Evolutionary conservation across 2,329 filamentous ascomycete species (phyloP), one percentile per base, ranked within the genome.

Genomic region (Exophiala aquamarina): DNA sequence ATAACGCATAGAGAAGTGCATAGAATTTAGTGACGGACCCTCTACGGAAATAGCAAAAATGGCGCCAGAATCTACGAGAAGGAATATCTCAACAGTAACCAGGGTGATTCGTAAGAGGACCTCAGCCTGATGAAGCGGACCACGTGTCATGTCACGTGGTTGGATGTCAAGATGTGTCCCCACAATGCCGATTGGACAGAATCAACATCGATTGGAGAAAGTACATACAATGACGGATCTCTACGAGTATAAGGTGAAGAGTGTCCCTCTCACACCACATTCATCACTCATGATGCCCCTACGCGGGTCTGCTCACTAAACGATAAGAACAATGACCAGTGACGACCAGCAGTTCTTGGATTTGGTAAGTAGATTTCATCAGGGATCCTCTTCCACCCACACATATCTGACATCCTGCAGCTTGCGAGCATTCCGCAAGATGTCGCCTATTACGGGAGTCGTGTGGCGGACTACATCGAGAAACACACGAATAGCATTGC

Each of bases 391-490:
- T n/a, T n/a, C 33, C 29, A 13, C 45, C 33, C 21, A 39, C 38
- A 38, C 18, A 7, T 4, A 4, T 17, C 18, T 37, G 14, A 19
- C 35, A 26, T 26, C 10, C 36, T n/a, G 38, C 55, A 83, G 79
- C 73, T 82, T 42, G 69, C 78, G 37, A 76, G 74, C 49, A 75
- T 82, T 55, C 77, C 79, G 9, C 73, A 80, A 68, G 83, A 91
- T 61, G 75, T 92, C 64, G 80, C 79, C 52, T 76, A 75, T 55
- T 90, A 89, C 67, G 84, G 86, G 13, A 75, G 77, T 58, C 78
- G 87, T 43, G 78, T 92, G 52, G 89, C 89, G 64, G 85, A 89
- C 55, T 86, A 84, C 57, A 81, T 95, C 65, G 89, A 96, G 69
- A 77, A 79, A 49, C 83, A 90, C 63, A 84, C 95, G 67, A 89